Base-by-base conservation (phyloP, 345 rosid genomes). In the Brassica cretica region DNA sequence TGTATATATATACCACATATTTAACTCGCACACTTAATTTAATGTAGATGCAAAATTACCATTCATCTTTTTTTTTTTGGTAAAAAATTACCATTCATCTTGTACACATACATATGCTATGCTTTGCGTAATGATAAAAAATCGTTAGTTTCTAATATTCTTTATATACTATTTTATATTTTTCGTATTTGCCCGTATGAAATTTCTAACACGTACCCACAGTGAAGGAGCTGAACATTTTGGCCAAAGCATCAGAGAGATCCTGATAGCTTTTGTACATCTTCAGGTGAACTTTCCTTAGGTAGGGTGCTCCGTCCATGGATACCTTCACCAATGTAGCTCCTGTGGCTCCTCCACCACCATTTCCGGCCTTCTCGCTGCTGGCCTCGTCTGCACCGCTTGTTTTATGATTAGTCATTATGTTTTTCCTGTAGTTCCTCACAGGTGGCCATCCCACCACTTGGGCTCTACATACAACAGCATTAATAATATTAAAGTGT, bases 221-320 rank as follows among this genome's bases (percentile, higher is more conserved):
- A 72, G 97, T 91, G 87, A 94, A 94, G 84, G 97, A 92, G 76
- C 97, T 89, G 84, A 94, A 92, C 97, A 92, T 94, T 82, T 89
- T 92, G 76, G 91, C 90, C 64, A 94, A 85, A 51, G 97, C 92
- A 82, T 90, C 91, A 70, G 98, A 94, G 3, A 94, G 86, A 70
- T 94, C 84, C 82, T 88, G 88, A 81, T 94, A 94, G 85, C 97
- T 91, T 67, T 79, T 84, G 87, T 94, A 89, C 90, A 87, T 86
- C 89, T 89, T 94, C 82, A 94, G 86, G 88, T 94, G 97, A 59
- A 94, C 94, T 85, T 94, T 94, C 39, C 98, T 90, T 51, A 94
- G 88, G 77, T 92, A 94, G 0, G 98, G 98, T 15, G 98, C 98
- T 51, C 98, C 98, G 55, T 92, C 98, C 95, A 94, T 94, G 84